Evolutionary conservation across 352 stramenopile species (phyloP), one percentile per base, ranked within the genome.

Genomic region (Thraustochytrium sp.): DNA sequence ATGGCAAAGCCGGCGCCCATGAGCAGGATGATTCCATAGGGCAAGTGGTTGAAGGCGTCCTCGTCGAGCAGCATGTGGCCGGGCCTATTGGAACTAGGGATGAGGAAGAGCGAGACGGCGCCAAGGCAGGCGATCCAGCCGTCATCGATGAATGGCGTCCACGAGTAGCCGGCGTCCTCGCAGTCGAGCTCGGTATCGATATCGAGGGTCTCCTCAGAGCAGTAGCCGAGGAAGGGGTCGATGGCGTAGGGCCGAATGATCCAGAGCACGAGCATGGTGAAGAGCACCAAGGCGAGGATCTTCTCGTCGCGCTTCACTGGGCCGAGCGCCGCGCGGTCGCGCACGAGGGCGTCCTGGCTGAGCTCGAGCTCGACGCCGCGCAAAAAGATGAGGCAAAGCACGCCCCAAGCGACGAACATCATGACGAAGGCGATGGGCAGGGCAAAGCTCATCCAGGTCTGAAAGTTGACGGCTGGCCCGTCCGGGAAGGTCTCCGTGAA

Each of bases 201-300:
- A n/a, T n/a, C n/a, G 3, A 38, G n/a, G 1, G 16, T 13, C 11
- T 54, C 62, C 13, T 53, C 62, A n/a, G 21, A 23, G 40, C 62
- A 75, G 18, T 4, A 18, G 29, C 62, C 62, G 5, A 75, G 26
- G 34, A 37, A 75, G 0, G 62, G 62, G 37, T 51, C 36, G 44
- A 75, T 75, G 5, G n/a, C 62, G 62, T 75, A 75, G 8, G 62
- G 62, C n/a, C 62, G 62, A 31, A 75, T 36, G 29, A 75, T 11
- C 62, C 62, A 75, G 23, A 75, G 44, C 62, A 75, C 5, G 34
- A 75, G 11, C 62, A 75, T 75, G 62, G 53, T 75, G 62, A 3
- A 23, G 16, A 54, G 21, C 40, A 75, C 62, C 11, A 75, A 8
- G 2, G 18, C 62, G 21, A 75, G 11, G 26, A 75, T 38, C 21